Evolutionary conservation across 1,139 yeast species (phyloP).

Genomic region (Yamadazyma kanchanaburiensis): DNA sequence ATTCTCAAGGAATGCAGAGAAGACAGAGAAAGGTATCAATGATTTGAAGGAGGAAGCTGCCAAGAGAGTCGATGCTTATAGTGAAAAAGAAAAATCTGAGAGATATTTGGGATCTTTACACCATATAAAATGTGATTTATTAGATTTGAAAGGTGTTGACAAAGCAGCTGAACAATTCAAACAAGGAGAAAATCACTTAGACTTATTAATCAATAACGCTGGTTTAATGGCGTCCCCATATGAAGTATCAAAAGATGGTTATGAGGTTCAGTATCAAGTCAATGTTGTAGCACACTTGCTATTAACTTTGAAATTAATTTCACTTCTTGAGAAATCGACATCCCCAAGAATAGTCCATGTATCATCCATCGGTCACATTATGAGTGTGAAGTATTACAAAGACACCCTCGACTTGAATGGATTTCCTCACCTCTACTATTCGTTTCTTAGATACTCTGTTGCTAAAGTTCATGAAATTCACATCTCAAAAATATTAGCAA

Average conservation of each 20-base stretch:
- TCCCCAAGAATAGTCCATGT: constrained; percentile 32
- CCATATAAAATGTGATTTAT: constrained; percentile 30
- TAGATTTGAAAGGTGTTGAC: constrained; percentile 27
- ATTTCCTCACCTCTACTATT: constrained; percentile 21
- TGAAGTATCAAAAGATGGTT: constrained; percentile 32
- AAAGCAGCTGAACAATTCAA: constrained; percentile 25
- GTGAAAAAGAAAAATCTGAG: constrained; percentile 11
- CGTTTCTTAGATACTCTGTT: constrained; percentile 35
- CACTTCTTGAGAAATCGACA: constrained; percentile 21
- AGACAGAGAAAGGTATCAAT: constrained; percentile 33
- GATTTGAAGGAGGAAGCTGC: constrained; percentile 27
- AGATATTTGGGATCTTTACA: constrained; percentile 25
- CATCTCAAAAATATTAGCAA: constrained; percentile 23
- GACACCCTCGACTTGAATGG: constrained; percentile 22
- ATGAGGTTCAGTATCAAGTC: constrained; percentile 43
- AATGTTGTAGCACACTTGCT: constrained; percentile 34
- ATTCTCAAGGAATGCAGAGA: constrained; percentile 38
- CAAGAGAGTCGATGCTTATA: constrained; percentile 12
- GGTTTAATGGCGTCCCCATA: constrained; percentile 41
- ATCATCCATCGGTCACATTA: constrained; percentile 33
- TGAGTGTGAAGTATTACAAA: constrained; percentile 19
- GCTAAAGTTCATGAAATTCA: constrained; percentile 36
- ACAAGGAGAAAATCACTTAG: constrained; percentile 24
- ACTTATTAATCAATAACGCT: constrained; percentile 39
- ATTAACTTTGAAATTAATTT: constrained; percentile 29